Conservation (phyloP, 768 basidiomycete genomes). For the Mycena sanguinolenta region DNA sequence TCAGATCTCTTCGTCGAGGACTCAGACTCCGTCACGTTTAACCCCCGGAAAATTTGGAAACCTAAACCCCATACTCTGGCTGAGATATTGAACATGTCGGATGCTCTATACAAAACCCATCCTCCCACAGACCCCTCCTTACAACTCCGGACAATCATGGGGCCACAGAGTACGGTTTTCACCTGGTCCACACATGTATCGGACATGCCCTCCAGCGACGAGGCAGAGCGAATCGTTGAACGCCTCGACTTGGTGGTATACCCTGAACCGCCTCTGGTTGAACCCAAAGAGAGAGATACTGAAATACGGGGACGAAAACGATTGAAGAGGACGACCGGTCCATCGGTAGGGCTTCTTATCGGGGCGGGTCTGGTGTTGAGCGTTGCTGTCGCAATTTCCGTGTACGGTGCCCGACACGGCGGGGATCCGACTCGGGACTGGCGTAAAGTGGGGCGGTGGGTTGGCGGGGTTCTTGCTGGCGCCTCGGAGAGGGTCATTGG, state of each 20-base stretch:
- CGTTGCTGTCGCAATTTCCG: conserved; percentile 76
- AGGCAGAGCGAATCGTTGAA: conserved; percentile 72
- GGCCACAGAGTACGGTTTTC: conserved; percentile 80
- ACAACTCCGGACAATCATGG: conserved; percentile 72
- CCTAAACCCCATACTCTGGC: conserved; percentile 55
- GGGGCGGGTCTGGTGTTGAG: conserved; percentile 79
- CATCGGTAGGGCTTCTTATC: conserved; percentile 58
- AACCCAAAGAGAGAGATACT: conserved; percentile 39
- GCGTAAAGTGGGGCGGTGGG: conserved; percentile 46
- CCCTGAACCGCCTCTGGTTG: conserved; percentile 56
- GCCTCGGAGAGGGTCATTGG: conserved; percentile 39
- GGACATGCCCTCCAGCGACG: conserved; percentile 63
- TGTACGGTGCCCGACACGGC: conserved; percentile 49
- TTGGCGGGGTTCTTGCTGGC: conserved; percentile 44
- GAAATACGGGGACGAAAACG: conserved; percentile 39
- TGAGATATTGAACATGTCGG: conserved; percentile 67
- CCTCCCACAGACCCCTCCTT: conserved; percentile 74
- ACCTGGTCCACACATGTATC: conserved; percentile 74
- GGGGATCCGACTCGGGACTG: conserved; percentile 42
- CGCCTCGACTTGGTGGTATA: conserved; percentile 70
- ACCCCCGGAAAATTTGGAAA: conserved; percentile 32
- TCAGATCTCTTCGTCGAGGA: not conserved
- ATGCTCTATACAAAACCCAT: conserved; percentile 67
- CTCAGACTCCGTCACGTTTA: not conserved
- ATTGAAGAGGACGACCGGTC: conserved; percentile 31